Evolutionary conservation across 192 early-diverging fungal genomes (phyloP), one percentile per base, ranked within the genome.

Genomic region (Backusella mclennaniae): DNA sequence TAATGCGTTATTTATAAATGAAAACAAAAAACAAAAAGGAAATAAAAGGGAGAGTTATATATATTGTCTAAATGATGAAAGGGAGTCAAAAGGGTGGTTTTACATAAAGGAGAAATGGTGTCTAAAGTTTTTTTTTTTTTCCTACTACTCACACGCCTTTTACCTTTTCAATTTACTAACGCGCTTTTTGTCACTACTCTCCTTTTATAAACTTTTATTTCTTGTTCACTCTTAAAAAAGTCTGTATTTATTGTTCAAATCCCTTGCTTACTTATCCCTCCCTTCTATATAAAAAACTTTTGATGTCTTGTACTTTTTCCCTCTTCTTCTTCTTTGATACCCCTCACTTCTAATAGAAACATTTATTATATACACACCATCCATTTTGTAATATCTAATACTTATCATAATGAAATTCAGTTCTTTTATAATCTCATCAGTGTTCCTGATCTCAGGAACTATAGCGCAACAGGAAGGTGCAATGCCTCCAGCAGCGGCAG

Each of bases 391-490:
- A 67, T 6, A 67, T 36, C 23, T 67, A 35, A 69, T 38, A 41
- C 21, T 2, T 38, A 8, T 36, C 7, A 39, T 69, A 38, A 36
- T 36, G n/a, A 69, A 35, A 36, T 41, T 69, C 9, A 38, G 36
- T 23, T 6, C 36, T 21, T 36, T 69, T 39, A 38, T 69, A 21
- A 17, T 38, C 1, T 21, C 67, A 69, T 38, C 67, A 4, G 5
- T 69, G 5, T 69, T 59, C 53, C 21, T 59, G 53, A 59, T 59
- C 53, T 59, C 53, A 59, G 53, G 53, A 21, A 59, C 53, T 11
- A 23, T 59, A 59, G 53, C 35, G 8, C 67, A 69, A 23, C n/a
- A 35, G 23, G 80, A 78, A 69, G 80, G 80, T 2, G 35, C n/a
- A 0, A 42, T 49, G 59, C 17, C 63, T 12, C 66, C 71, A 33